Conservation (phyloP, 306 rosid species). For the Quercus dentata region DNA sequence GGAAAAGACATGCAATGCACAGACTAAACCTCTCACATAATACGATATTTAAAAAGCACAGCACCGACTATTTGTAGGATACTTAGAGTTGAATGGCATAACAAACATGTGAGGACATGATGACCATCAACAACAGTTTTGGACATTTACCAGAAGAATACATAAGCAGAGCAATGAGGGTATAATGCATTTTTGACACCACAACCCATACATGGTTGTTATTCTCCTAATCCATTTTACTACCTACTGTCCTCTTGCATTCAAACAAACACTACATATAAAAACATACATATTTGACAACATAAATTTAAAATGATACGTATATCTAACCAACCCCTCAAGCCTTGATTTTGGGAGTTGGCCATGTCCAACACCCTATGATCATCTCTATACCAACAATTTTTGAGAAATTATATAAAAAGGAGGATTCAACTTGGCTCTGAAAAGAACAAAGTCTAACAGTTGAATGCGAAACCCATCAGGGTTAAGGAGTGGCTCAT, state of each 20-base stretch:
- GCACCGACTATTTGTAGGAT: not conserved
- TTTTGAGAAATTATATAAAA: not conserved
- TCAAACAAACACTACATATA: not conserved
- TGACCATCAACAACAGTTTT: not conserved
- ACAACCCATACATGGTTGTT: not conserved
- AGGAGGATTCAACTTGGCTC: not conserved
- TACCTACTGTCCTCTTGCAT: not conserved
- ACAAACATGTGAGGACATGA: not conserved
- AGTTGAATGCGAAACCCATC: not conserved
- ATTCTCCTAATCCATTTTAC: not conserved
- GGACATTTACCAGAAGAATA: not conserved
- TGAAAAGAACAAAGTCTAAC: not conserved
- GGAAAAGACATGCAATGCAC: not conserved
- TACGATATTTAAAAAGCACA: not conserved
- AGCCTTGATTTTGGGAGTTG: not conserved
- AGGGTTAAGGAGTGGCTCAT: not conserved
- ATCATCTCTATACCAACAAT: not conserved
- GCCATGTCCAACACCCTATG: not conserved
- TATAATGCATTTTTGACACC: not conserved
- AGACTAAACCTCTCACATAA: not conserved
- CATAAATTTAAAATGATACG: not conserved
- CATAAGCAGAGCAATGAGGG: not conserved
- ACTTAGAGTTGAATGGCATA: not conserved
- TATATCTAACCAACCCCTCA: not conserved
- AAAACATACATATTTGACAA: not conserved